phyloP scores from a whole-genome alignment of 805 yeast genomes.

The Hanseniaspora lachancei region DNA sequence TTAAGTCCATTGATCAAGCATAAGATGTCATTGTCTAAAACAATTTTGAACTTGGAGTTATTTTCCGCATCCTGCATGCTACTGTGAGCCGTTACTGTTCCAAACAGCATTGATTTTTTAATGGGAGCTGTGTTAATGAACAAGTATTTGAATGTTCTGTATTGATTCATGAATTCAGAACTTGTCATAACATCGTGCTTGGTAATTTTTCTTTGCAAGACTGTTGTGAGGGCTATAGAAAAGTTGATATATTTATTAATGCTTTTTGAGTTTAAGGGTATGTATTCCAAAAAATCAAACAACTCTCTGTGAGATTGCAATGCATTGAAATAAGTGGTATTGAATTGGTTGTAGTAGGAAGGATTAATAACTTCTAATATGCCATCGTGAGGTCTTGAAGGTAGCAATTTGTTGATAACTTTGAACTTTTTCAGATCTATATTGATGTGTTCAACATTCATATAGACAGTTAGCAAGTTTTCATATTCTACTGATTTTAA shows the following conservation, averaged over 20 bases:
- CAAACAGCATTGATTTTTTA: neutral
- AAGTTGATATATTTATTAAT: neutral
- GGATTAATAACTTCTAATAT: neutral
- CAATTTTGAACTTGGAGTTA: neutral
- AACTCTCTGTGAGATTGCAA: neutral
- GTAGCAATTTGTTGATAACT: neutral
- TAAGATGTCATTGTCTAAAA: neutral
- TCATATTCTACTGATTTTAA: neutral
- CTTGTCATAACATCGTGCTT: neutral
- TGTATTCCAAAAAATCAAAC: neutral
- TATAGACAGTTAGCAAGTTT: neutral
- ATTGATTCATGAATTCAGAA: neutral
- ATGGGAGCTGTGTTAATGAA: slow-evolving; percentile 2
- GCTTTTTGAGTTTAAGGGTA: neutral
- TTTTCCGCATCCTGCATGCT: neutral
- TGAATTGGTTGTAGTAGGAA: neutral
- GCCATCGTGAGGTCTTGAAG: neutral
- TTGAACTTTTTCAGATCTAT: neutral
- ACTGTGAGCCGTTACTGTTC: neutral
- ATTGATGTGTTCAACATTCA: neutral
- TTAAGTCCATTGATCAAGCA: neutral
- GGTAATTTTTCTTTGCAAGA: neutral
- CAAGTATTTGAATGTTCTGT: neutral
- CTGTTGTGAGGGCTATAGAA: neutral
- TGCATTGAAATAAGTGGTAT: neutral